Percentiles rank a stretch among this genome's conserved stretches.
Evolutionary conservation across 2,329 filamentous ascomycete species (phyloP).

Genomic region (Gliomastix tumulicola): DNA sequence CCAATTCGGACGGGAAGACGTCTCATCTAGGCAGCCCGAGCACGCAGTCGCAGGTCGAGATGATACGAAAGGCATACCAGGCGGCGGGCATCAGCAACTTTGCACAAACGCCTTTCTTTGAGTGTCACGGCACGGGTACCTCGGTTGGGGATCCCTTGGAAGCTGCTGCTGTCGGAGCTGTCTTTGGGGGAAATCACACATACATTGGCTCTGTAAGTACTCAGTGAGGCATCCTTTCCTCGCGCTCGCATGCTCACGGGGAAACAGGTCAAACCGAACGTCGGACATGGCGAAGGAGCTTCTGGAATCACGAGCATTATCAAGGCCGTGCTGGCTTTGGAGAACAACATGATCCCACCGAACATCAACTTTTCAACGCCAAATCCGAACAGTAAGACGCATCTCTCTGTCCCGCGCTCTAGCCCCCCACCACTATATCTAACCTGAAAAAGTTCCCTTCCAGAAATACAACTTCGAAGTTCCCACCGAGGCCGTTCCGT

Average conservation of each 20-base stretch:
- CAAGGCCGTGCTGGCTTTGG: slow-evolving; percentile 29
- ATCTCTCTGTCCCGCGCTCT: too few species aligned
- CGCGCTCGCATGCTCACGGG: background rate
- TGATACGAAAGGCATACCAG: slow-evolving; percentile 29
- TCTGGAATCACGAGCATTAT: slow-evolving; percentile 32
- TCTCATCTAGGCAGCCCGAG: slow-evolving; percentile 32
- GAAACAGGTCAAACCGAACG: slow-evolving; percentile 31
- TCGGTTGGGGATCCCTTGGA: slow-evolving; percentile 33
- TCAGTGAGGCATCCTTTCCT: too few species aligned
- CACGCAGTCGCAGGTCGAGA: slow-evolving; percentile 19
- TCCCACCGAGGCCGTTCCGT: slow-evolving; percentile 8
- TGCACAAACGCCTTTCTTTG: slow-evolving; percentile 18
- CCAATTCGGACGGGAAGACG: slow-evolving; percentile 29
- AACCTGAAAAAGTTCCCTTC: slow-evolving; percentile 9
- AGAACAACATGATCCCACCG: slow-evolving; percentile 31
- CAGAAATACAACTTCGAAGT: slow-evolving; percentile 12
- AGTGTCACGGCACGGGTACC: slow-evolving; percentile 40
- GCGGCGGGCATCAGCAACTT: slow-evolving; percentile 12
- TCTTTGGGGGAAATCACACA: slow-evolving; percentile 17
- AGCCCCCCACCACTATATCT: background rate
- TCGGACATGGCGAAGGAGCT: slow-evolving; percentile 33
- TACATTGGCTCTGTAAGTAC: slow-evolving; percentile 20
- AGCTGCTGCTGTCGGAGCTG: slow-evolving; percentile 19
- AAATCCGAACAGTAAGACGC: slow-evolving; percentile 21
- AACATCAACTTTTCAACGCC: slow-evolving; percentile 29